Evolutionary conservation across 2,329 filamentous ascomycete species (phyloP).

Genomic region (Diaporthe velutina): DNA sequence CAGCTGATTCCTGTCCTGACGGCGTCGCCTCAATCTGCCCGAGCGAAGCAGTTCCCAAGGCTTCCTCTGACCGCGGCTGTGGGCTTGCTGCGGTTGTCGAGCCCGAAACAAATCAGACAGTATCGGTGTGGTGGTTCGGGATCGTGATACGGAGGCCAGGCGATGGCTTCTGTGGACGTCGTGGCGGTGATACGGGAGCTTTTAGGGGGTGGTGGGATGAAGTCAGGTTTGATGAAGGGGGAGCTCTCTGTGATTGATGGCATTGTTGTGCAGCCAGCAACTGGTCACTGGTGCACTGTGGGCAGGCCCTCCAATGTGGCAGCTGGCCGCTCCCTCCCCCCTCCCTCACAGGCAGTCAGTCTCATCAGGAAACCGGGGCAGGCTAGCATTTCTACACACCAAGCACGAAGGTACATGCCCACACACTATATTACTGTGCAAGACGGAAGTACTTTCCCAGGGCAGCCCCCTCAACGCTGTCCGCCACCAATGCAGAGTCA

Average conservation of each 20-base stretch:
- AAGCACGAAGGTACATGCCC: background rate
- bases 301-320: slow-evolving; percentile 22
- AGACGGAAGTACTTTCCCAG: background rate
- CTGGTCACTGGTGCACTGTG: slow-evolving; percentile 32
- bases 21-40: slow-evolving; percentile 37
- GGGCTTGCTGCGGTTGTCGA: slow-evolving; percentile 10
- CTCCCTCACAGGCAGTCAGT: slow-evolving; percentile 16
- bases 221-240: slow-evolving; percentile 39
- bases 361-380: slow-evolving; percentile 32
- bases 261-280: slow-evolving; percentile 28
- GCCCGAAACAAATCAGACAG: slow-evolving; percentile 20
- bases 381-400: slow-evolving; percentile 20
- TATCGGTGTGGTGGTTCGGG: slow-evolving; percentile 9
- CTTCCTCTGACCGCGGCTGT: slow-evolving; percentile 31
- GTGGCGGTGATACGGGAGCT: slow-evolving; percentile 36
- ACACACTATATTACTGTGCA: background rate
- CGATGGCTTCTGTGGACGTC: slow-evolving; percentile 32
- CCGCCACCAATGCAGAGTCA: slow-evolving; percentile 22
- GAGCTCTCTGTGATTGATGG: slow-evolving; percentile 33
- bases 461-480: background rate
- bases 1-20: slow-evolving; percentile 38
- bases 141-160: slow-evolving; percentile 32
- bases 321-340: slow-evolving; percentile 31
- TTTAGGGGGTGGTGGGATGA: slow-evolving; percentile 38
- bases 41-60: slow-evolving; percentile 9